These are phyloP conservation scores for Talaromyces sp. DNA, from an alignment of 2,329 filamentous ascomycete species.

Conservation along the genomic window DNA sequence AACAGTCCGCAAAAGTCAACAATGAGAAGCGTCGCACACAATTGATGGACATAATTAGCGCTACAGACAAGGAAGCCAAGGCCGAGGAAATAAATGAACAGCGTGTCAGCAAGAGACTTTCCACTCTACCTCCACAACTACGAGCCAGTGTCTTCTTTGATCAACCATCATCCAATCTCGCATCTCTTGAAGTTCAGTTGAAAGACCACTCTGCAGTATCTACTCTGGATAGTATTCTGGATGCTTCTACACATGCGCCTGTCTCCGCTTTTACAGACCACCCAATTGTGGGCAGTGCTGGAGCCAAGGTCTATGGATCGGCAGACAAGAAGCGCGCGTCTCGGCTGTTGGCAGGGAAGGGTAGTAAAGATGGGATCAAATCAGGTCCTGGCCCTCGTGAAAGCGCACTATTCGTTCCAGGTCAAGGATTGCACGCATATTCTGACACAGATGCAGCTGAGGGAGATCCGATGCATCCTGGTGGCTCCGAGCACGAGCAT, in stretches of 20 bases:
- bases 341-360: slow-evolving; percentile 23
- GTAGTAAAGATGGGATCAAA: slow-evolving; percentile 30
- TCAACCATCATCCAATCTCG: slow-evolving; percentile 49
- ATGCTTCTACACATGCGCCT: slow-evolving; percentile 82
- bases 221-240: slow-evolving; percentile 85
- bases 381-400: slow-evolving; percentile 8
- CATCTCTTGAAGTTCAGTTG: slow-evolving; percentile 52
- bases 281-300: slow-evolving; percentile 71
- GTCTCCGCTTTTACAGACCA: slow-evolving; percentile 91
- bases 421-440: slow-evolving; percentile 1
- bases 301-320: slow-evolving; percentile 70
- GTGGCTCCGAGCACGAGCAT: slow-evolving; percentile 23
- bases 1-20: slow-evolving; percentile 60
- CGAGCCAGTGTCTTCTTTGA: slow-evolving; percentile 93
- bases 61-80: slow-evolving; percentile 47
- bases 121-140: slow-evolving; percentile 72
- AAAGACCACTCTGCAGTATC: slow-evolving; percentile 78
- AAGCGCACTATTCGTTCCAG: slow-evolving; percentile 7
- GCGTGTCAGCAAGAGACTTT: slow-evolving; percentile 33
- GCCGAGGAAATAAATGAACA: slow-evolving; percentile 22
- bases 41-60: slow-evolving; percentile 60
- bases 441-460: slow-evolving; percentile 23
- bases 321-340: slow-evolving; percentile 28
- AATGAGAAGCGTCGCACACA: slow-evolving; percentile 71
- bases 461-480: slow-evolving; percentile 14